Conservation (phyloP, 192 early-diverging fungal species). For the Gonapodya prolifera region DNA sequence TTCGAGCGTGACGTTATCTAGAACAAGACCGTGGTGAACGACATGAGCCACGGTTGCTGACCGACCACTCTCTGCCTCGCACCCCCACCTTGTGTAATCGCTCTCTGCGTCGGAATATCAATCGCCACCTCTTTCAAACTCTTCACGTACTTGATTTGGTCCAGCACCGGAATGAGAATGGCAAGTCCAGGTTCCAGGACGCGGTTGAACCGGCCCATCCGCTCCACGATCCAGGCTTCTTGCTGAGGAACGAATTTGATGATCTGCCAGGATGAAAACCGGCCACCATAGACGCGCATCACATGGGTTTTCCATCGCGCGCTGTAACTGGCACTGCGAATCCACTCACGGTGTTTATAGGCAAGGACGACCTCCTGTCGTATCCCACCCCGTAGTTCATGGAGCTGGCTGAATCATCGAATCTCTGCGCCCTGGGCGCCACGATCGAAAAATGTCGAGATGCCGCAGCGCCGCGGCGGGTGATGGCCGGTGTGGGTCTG, state of each 20-base stretch:
- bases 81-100: slow-evolving; percentile 67
- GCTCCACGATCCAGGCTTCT: slow-evolving; percentile 94
- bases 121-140: slow-evolving; percentile 89
- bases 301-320: too few relatives aligned
- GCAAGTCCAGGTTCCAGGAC: slow-evolving; percentile 14
- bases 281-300: too few relatives aligned
- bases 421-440: too few relatives aligned
- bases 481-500: too few relatives aligned
- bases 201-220: slow-evolving; percentile 77
- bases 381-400: too few relatives aligned
- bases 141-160: slow-evolving; percentile 84
- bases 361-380: too few relatives aligned
- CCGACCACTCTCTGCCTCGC: too few relatives aligned
- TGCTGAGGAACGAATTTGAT: slow-evolving; percentile 98
- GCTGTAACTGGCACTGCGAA: too few relatives aligned
- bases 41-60: not conserved
- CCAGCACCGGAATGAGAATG: slow-evolving; percentile 76
- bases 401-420: too few relatives aligned
- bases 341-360: too few relatives aligned
- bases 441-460: too few relatives aligned
- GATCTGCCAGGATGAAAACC: slow-evolving; percentile 23
- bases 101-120: slow-evolving; percentile 78
- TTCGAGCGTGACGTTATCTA: slow-evolving; percentile 91
- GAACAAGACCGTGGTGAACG: slow-evolving; percentile 7
- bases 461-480: too few relatives aligned